phyloP scores from a whole-genome alignment of 768 basidiomycete genomes.

The Hirschioporus abietinus region DNA sequence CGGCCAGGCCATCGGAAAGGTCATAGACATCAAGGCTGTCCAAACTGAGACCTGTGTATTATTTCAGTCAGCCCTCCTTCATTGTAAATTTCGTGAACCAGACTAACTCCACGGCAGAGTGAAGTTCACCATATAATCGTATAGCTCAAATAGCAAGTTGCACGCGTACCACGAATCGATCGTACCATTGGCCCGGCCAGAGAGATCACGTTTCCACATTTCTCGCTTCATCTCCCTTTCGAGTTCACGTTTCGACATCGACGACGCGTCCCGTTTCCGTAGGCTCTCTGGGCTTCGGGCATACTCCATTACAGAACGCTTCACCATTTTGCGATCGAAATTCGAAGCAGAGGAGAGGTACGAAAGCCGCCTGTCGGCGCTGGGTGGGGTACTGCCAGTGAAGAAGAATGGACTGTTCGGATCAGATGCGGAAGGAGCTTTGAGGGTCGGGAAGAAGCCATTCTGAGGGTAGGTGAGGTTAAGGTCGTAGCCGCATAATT shows the following conservation, averaged over 20 bases:
- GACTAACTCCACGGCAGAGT: constrained; percentile 53
- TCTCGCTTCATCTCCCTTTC: constrained; percentile 11
- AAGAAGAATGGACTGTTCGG: constrained; percentile 6
- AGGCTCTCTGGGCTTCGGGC: not conserved
- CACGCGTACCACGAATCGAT: constrained; percentile 40
- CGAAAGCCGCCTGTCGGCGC: not conserved
- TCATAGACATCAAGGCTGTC: constrained; percentile 38
- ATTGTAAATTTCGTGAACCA: not conserved
- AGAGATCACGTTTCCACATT: constrained; percentile 45
- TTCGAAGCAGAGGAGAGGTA: constrained; percentile 98
- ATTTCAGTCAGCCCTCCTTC: not conserved
- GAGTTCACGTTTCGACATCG: constrained; percentile 4
- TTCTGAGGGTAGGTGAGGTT: constrained; percentile 16
- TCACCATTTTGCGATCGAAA: constrained; percentile 84
- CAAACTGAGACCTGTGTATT: not conserved
- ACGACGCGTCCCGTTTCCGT: not conserved
- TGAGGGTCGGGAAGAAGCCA: constrained; percentile 9
- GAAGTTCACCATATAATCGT: constrained; percentile 70
- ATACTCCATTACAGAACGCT: constrained; percentile 24
- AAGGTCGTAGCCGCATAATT: constrained; percentile 15
- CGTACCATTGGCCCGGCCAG: constrained; percentile 44
- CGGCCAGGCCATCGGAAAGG: constrained; percentile 25
- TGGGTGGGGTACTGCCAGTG: not conserved
- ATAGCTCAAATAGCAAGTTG: constrained; percentile 54
- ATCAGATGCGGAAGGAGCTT: not conserved